Evolutionary conservation across 352 stramenopile species (phyloP), one percentile per base, ranked within the genome.

Genomic region (Globisporangium emineosum): DNA sequence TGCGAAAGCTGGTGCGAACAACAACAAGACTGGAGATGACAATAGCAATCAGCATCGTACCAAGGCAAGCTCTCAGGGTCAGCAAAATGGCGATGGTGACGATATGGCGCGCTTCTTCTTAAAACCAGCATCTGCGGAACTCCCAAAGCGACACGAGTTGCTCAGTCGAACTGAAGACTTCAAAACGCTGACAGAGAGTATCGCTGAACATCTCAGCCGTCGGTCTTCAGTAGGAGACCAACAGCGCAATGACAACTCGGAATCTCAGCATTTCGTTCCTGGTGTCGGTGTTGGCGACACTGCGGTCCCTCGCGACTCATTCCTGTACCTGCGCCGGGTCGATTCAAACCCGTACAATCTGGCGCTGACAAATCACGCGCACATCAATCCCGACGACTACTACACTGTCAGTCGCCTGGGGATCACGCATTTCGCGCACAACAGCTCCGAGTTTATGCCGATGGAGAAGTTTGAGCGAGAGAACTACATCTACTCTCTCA

Each of bases 391-490:
- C 4, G 69, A 84, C 29, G 68, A 97, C 62, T 98, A 98, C 69
- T 98, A 94, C 65, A 98, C 92, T 0, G 81, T 97, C 6, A 97
- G 86, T 52, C 75, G 88, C 15, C 65, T 91, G 8, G 93, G 93
- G 13, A 84, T 98, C 47, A 97, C 93, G 4, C 89, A 96, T 51
- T 98, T 98, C 59, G 68, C 74, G 7, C 56, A 77, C 42, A 74
- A 83, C 27, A 79, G 87, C 53, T 83, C 81, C 12, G 91, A 97
- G n/a, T 98, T 98, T 64, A 84, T 92, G 13, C 60, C 83, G 21
- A 75, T 98, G 47, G 77, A 93, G 52, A 83, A 78, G 53, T 98
- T 96, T 70, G 94, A 98, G 59, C 79, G 88, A 23, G 94, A 98
- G 64, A 96, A 96, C 66, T 89, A 89, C 43, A 75, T 98, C 60